Percentiles rank a stretch among this genome's conserved stretches.
Evolutionary conservation across 257 asterid genomes (phyloP).

Genomic region (Solanum clarkiae): DNA sequence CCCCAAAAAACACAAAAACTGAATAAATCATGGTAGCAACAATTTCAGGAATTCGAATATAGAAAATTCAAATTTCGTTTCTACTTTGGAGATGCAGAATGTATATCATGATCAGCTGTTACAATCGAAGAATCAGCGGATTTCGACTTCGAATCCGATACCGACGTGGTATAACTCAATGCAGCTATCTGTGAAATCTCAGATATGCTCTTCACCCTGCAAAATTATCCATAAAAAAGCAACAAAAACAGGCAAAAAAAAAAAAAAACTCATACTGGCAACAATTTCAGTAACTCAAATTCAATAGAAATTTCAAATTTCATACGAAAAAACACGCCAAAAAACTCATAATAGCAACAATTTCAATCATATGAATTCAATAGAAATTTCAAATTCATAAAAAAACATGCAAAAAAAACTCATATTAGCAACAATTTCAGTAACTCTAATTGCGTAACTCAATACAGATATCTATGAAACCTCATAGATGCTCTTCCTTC

Average conservation of each 20-base stretch:
- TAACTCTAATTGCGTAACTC: neutral
- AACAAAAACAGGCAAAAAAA: neutral
- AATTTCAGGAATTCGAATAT: neutral
- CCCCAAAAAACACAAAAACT: neutral
- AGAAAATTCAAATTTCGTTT: neutral
- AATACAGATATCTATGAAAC: neutral
- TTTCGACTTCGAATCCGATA: neutral
- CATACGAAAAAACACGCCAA: neutral
- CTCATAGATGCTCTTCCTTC: neutral
- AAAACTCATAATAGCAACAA: neutral
- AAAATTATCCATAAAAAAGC: neutral
- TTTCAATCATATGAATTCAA: neutral
- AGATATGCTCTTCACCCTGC: constrained; percentile 10
- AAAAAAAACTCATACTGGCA: neutral
- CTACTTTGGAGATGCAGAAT: constrained; percentile 11
- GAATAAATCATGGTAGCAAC: neutral
- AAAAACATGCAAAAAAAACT: neutral
- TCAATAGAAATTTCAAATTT: neutral
- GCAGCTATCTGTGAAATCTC: neutral
- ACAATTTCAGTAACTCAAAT: neutral
- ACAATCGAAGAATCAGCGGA: neutral
- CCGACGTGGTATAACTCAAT: neutral
- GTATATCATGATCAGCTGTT: neutral
- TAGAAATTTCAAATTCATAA: neutral
- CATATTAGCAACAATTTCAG: neutral